phyloP scores from a whole-genome alignment of 2,329 filamentous ascomycete genomes.

The Pseudocercospora fuligena region DNA sequence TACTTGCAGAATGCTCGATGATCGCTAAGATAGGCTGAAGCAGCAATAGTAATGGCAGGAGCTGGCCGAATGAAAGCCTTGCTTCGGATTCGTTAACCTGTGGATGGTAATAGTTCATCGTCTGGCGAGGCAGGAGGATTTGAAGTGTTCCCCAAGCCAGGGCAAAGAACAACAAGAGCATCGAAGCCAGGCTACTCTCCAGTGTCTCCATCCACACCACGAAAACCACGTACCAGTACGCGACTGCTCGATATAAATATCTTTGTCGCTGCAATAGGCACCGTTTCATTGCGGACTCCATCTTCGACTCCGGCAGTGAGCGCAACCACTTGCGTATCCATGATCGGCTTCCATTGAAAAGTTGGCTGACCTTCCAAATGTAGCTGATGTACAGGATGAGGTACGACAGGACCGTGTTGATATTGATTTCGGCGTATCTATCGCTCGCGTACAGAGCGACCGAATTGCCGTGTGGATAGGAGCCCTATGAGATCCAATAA shows the following conservation, averaged over 20 bases:
- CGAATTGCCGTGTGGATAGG: not conserved
- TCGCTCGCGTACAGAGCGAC: not conserved
- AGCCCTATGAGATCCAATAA: not conserved
- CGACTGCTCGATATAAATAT: not conserved
- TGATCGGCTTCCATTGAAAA: conserved; percentile 1
- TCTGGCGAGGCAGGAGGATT: not conserved
- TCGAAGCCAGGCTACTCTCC: conserved; percentile 10
- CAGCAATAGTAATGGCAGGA: conserved; percentile 13
- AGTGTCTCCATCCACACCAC: conserved; percentile 1
- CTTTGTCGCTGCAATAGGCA: not conserved
- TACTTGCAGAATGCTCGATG: not conserved
- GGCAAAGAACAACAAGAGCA: conserved; percentile 1
- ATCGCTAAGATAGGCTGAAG: conserved; percentile 9
- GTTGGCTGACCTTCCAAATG: conserved; percentile 22
- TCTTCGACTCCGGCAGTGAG: not conserved
- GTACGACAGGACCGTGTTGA: not conserved
- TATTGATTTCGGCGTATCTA: not conserved
- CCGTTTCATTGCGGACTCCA: conserved; percentile 9
- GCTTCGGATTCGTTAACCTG: not conserved
- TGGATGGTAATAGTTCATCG: not conserved
- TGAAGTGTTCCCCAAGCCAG: conserved; percentile 15
- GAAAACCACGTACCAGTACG: not conserved
- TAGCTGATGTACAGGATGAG: conserved; percentile 13
- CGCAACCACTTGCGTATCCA: not conserved
- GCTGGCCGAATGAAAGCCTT: conserved; percentile 9